Evolutionary conservation across 1,284 basidiomycete genomes (phyloP), one percentile per base, ranked within the genome.

Genomic region (Fomes fomentarius): DNA sequence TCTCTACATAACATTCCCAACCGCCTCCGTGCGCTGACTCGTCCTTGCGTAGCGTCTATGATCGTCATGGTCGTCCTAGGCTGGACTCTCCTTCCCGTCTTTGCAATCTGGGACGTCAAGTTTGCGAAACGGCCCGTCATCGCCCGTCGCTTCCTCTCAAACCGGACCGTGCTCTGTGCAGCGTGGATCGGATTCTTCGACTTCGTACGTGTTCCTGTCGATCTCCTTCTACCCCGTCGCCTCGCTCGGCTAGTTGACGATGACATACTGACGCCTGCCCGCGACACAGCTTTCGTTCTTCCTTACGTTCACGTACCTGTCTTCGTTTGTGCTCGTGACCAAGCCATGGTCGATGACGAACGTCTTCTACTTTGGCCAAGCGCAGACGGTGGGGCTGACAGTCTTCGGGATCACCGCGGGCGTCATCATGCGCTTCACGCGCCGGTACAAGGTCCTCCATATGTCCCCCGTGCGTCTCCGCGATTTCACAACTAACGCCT

Each of bases 161-260:
- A 88, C 63, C 71, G 76, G 15, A 81, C 79, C 30, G 81, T 91
- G 25, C 74, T 89, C 19, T 76, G 81, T 21, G 82, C 87, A 0
- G 76, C 82, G 26, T 67, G 84, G 38, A 85, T 91, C 57, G 87
- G 87, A 10, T 85, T 85, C 65, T 82, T 87, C 50, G 87, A 90
- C 69, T 90, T 89, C 63, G 82, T 84, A 60, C 28, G 80, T 74
- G 2, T 6, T 39, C 22, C 11, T 24, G n/a, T n/a, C n/a, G n/a
- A n/a, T 15, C 44, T 41, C 19, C 47, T 52, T 31, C 31, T 47
- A 15, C 7, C 26, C 25, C 10, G n/a, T 21, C 24, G 26, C 19
- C 37, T 7, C 37, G n/a, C 35, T 45, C 50, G 42, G 24, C n/a
- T 21, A 31, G 15, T 6, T 26, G 10, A 37, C 34, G 34, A 10